Percentiles rank a stretch among this genome's conserved stretches.
Conservation (phyloP, 768 basidiomycete species). For the Pisolithus sp. region DNA sequence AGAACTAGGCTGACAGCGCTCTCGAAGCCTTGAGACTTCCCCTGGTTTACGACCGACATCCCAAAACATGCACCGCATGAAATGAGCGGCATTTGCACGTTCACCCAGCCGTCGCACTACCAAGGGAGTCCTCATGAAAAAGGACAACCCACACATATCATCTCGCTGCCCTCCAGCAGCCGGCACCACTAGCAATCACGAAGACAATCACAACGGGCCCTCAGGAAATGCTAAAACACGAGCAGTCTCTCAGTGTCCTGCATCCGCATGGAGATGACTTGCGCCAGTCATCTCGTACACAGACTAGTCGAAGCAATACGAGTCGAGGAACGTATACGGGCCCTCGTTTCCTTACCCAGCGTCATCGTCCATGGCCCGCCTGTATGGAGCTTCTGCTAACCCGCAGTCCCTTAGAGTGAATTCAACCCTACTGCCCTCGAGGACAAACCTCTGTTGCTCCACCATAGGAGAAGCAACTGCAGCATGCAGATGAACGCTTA, state of each 20-base stretch:
- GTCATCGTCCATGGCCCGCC: slow-evolving; percentile 12
- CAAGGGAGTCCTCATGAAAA: slow-evolving; percentile 18
- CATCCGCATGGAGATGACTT: slow-evolving; percentile 12
- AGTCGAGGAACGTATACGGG: slow-evolving; percentile 3
- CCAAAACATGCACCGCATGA: slow-evolving; percentile 19
- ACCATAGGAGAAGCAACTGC: slow-evolving; percentile 40
- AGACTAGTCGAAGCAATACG: slow-evolving; percentile 23
- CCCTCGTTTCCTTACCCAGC: slow-evolving; percentile 4
- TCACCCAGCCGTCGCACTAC: slow-evolving; percentile 34
- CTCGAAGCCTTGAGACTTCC: slow-evolving; percentile 37
- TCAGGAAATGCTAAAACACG: not conserved
- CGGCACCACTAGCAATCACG: slow-evolving; percentile 15
- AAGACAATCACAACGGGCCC: not conserved
- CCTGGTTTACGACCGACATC: slow-evolving; percentile 28
- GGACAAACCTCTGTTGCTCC: slow-evolving; percentile 53
- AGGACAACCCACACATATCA: not conserved
- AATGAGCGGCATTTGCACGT: slow-evolving; percentile 24
- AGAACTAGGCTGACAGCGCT: slow-evolving; percentile 25
- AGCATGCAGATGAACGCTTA: slow-evolving; percentile 16
- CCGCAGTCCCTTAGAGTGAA: slow-evolving; percentile 16
- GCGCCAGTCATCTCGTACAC: slow-evolving; percentile 27
- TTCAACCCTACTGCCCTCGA: slow-evolving; percentile 35
- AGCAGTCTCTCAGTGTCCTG: slow-evolving; percentile 27
- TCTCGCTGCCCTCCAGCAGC: not conserved
- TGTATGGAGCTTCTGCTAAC: slow-evolving; percentile 12